phyloP scores from a whole-genome alignment of 2,329 filamentous ascomycete genomes.

The Calonectria hongkongensis region DNA sequence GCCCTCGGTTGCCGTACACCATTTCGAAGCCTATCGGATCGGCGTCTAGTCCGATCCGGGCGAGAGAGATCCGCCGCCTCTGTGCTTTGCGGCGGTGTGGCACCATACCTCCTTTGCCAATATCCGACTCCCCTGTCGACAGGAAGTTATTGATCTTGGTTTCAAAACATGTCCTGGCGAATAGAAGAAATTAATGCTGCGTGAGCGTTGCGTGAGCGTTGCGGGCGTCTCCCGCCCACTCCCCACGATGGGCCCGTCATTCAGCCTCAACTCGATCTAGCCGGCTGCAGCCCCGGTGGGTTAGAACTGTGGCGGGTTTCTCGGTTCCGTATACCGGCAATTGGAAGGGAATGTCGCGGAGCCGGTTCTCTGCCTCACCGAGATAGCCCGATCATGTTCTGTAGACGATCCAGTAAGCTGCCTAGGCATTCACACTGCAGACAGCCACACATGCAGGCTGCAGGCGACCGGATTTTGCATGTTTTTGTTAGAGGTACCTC shows the following conservation, averaged over 20 bases:
- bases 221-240: conserved; percentile 15
- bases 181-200: neutral
- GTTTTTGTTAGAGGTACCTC: conserved; percentile 18
- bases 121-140: conserved; percentile 12
- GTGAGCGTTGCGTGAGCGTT: conserved; percentile 30
- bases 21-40: conserved; percentile 26
- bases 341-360: neutral
- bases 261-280: conserved; percentile 37
- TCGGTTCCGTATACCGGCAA: conserved; percentile 30
- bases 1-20: conserved; percentile 1
- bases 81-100: neutral
- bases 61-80: conserved; percentile 25
- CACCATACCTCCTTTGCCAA: conserved; percentile 2
- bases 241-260: conserved; percentile 14
- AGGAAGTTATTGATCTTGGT: neutral
- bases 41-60: conserved; percentile 26
- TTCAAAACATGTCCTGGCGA: neutral
- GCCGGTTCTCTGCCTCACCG: conserved; percentile 27
- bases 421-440: conserved; percentile 30
- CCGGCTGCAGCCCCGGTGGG: conserved; percentile 6
- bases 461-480: conserved; percentile 33
- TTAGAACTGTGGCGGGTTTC: conserved; percentile 3
- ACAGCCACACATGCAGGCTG: conserved; percentile 38
- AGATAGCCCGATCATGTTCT: conserved; percentile 44
- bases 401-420: conserved; percentile 31